Base-by-base conservation (phyloP, 768 basidiomycete species). In the Tephrocybe sp. region DNA sequence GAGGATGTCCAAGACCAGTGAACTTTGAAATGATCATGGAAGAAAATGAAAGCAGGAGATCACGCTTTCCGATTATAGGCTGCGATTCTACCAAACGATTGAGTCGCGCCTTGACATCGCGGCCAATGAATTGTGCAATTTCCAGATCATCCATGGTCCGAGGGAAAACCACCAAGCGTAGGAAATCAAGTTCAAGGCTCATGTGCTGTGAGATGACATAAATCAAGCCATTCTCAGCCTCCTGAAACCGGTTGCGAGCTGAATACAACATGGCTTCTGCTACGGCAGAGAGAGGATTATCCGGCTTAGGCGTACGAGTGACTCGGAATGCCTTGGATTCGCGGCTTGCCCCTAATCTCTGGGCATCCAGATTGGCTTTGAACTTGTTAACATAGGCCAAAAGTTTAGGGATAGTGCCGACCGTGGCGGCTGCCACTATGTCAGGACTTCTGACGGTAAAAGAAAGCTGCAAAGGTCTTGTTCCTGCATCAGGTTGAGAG, bases 181-280 rank as follows among this genome's bases (percentile, higher is more conserved):
- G 72, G 2, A 69, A 67, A 40, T 79, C 75, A 25, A 92, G 74
- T 25, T 76, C 78, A 40, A 94, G 77, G 54, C 82, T 83, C 77
- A 94, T 84, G 50, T 83, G 79, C 62, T 92, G 89, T 42, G 76
- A 72, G 52, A 94, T 80, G 13, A 78, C 68, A 54, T 85, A 84
- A 5, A 78, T 77, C 7, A 87, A 64, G 1, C 71, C 77, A 8
- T 70, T 66, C 49, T 86, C 87, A 12, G 77, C 74, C 66, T 89
- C 89, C 55, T 80, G 84, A 65, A 91, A 80, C 18, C 83, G 80
- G 35, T 72, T 82, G 34, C 83, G 79, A 22, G 91, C 87, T 0
- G 89, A 87, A 47, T 79, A 73, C 31, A 93, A 65, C 82, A 92
- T 89, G 25, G 90, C 88, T 54, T 88, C 83, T 1, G 92, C 91